phyloP scores from a whole-genome alignment of 768 basidiomycete genomes.

The Mycena chlorophos region DNA sequence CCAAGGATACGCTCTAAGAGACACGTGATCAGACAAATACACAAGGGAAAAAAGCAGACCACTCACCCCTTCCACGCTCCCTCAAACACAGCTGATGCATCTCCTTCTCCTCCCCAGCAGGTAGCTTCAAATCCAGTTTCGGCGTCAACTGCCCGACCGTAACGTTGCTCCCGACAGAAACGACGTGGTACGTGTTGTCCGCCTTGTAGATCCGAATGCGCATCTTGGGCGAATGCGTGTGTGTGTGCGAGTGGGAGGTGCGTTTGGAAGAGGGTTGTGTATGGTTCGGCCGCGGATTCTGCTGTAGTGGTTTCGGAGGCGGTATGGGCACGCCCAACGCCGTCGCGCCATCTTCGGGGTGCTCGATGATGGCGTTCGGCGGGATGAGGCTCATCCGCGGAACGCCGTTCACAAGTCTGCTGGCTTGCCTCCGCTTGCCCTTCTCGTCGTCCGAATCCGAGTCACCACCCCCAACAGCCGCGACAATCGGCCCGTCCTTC shows the following conservation, averaged over 20 bases:
- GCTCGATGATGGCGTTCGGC: neutral
- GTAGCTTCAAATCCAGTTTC: constrained; percentile 20
- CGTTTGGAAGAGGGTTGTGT: too few species aligned
- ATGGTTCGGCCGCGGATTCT: constrained; percentile 17
- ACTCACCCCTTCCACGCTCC: constrained; percentile 73
- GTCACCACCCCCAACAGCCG: constrained; percentile 31
- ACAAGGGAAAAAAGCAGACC: neutral
- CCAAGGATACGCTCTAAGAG: constrained; percentile 79
- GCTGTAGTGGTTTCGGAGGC: constrained; percentile 6
- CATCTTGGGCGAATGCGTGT: constrained; percentile 62
- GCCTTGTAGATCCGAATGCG: constrained; percentile 81
- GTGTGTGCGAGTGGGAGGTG: too few species aligned
- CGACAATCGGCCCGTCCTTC: too few species aligned
- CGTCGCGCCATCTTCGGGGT: neutral
- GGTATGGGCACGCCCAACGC: neutral
- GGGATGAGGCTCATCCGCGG: neutral
- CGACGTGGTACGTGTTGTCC: constrained; percentile 70
- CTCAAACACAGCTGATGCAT: constrained; percentile 72
- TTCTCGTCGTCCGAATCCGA: constrained; percentile 34
- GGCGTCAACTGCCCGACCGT: constrained; percentile 36
- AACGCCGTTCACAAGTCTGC: neutral
- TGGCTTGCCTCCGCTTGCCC: constrained; percentile 4
- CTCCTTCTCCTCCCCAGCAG: constrained; percentile 45
- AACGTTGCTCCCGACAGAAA: constrained; percentile 59
- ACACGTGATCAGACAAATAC: neutral